These are phyloP conservation scores for Cercophora newfieldiana DNA, from an alignment of 495 filamentous ascomycete species.

Conservation along the genomic window DNA sequence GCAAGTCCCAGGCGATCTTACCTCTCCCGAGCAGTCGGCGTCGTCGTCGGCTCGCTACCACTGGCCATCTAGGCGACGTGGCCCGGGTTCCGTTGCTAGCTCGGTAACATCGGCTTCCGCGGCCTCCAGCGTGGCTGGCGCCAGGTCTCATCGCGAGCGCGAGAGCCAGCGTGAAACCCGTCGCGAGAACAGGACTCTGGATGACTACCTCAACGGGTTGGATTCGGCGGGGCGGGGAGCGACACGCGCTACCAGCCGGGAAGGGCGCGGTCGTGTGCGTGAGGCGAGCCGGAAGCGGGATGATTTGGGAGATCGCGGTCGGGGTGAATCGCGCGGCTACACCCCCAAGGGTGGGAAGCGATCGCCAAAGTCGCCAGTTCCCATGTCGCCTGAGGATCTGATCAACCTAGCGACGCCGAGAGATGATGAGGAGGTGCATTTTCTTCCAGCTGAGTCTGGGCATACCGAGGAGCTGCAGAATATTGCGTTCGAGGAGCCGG, in stretches of 20 bases:
- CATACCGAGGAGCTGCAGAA: conserved; percentile 23
- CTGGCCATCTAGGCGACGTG: conserved; percentile 49
- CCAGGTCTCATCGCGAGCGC: conserved; percentile 20
- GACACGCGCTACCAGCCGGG: conserved; percentile 59
- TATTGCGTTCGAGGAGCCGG: conserved; percentile 22
- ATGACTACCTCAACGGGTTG: conserved; percentile 85
- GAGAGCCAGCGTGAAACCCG: too few species aligned
- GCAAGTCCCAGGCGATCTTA: conserved; percentile 51
- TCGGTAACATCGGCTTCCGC: conserved; percentile 43
- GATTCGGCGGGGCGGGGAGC: conserved; percentile 74
- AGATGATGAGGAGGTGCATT: conserved; percentile 19
- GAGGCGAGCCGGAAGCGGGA: conserved; percentile 45
- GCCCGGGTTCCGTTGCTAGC: conserved; percentile 48
- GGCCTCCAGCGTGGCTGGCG: conserved; percentile 40
- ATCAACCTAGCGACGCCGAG: conserved; percentile 55
- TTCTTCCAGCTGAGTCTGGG: conserved; percentile 7
- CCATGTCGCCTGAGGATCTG: conserved; percentile 87
- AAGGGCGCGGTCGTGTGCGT: conserved; percentile 51
- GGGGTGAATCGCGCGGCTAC: conserved; percentile 65
- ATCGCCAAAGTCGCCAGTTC: conserved; percentile 85
- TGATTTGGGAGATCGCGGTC: conserved; percentile 54
- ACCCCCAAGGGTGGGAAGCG: conserved; percentile 72
- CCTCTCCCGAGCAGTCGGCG: conserved; percentile 51
- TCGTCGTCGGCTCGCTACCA: conserved; percentile 43
- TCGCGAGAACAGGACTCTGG: conserved; percentile 67